These are phyloP conservation scores for Fusarium sp. DNA, from an alignment of 2,329 filamentous ascomycete genomes.

Conservation along the genomic window DNA sequence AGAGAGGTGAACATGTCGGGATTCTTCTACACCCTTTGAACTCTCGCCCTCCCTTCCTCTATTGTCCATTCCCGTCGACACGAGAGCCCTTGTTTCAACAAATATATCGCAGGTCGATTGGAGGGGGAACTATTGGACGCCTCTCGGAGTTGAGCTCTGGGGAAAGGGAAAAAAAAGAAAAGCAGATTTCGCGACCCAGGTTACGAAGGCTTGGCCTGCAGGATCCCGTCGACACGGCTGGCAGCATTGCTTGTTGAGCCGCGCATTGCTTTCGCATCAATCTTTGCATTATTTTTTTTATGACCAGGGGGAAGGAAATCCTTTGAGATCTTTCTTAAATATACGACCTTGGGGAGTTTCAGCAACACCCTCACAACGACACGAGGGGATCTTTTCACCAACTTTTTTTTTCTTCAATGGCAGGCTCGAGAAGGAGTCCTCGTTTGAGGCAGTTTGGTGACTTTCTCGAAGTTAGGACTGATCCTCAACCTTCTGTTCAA, in stretches of 20 bases:
- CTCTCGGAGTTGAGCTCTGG: slow-evolving; percentile 5
- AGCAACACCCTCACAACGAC: neutral
- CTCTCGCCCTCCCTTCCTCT: neutral
- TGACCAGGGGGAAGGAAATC: neutral
- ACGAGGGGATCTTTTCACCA: neutral
- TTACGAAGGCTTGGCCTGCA: slow-evolving; percentile 33
- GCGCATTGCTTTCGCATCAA: slow-evolving; percentile 9
- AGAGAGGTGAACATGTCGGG: slow-evolving; percentile 18
- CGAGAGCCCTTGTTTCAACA: neutral
- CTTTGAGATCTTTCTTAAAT: slow-evolving; percentile 3
- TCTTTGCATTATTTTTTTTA: slow-evolving; percentile 5
- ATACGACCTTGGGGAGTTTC: slow-evolving; percentile 5
- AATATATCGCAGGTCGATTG: slow-evolving; percentile 22
- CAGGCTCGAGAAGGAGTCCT: slow-evolving; percentile 30
- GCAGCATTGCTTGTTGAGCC: slow-evolving; percentile 24
- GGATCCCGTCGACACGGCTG: slow-evolving; percentile 33
- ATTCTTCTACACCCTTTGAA: slow-evolving; percentile 4
- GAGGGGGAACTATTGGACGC: neutral
- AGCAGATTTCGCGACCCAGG: slow-evolving; percentile 4
- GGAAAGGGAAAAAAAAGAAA: slow-evolving; percentile 6
- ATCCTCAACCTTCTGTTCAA: slow-evolving; percentile 49
- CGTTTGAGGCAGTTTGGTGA: slow-evolving; percentile 43
- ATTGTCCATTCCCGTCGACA: neutral
- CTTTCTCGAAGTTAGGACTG: slow-evolving; percentile 44
- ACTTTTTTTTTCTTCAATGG: slow-evolving; percentile 10